These are phyloP conservation scores for Hibiscus syriacus DNA, from an alignment of 345 rosid genomes.

Conservation along the genomic window DNA sequence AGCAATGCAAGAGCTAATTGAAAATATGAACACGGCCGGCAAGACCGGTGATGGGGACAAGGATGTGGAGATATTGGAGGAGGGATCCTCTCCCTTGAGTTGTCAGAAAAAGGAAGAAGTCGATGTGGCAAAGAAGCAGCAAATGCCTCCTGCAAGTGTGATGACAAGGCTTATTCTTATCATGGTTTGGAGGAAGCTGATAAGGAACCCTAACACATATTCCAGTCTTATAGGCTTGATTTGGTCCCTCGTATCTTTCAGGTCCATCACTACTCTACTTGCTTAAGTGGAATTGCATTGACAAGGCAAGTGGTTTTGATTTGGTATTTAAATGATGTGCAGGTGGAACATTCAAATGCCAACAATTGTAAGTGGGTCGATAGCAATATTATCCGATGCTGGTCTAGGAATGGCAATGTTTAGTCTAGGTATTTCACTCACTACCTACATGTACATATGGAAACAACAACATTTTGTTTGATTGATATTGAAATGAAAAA, in stretches of 20 bases:
- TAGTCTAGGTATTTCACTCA: slow-evolving; percentile 44
- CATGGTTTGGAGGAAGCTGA: slow-evolving; percentile 78
- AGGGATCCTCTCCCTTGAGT: slow-evolving; percentile 37
- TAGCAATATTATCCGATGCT: slow-evolving; percentile 62
- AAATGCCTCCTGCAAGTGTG: slow-evolving; percentile 71
- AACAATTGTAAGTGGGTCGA: slow-evolving; percentile 54
- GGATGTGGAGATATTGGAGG: slow-evolving; percentile 32
- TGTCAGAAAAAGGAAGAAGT: slow-evolving; percentile 35
- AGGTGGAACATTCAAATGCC: slow-evolving; percentile 82
- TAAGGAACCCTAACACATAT: slow-evolving; percentile 70
- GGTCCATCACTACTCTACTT: slow-evolving; percentile 1
- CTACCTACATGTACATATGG: too few species aligned
- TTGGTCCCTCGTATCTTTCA: slow-evolving; percentile 67
- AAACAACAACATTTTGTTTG: too few species aligned
- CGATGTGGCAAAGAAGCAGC: slow-evolving; percentile 31
- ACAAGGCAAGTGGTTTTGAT: too few species aligned
- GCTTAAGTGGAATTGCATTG: too few species aligned
- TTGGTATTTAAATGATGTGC: too few species aligned
- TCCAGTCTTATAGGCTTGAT: slow-evolving; percentile 57
- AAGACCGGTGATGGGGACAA: slow-evolving; percentile 36
- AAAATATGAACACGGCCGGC: slow-evolving; percentile 31
- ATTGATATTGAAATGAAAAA: neutral
- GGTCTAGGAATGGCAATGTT: slow-evolving; percentile 93
- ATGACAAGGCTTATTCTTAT: slow-evolving; percentile 65
- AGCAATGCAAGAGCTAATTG: slow-evolving; percentile 60